These are phyloP conservation scores for Letharia columbiana DNA, from an alignment of 495 filamentous ascomycete genomes.

Conservation along the genomic window DNA sequence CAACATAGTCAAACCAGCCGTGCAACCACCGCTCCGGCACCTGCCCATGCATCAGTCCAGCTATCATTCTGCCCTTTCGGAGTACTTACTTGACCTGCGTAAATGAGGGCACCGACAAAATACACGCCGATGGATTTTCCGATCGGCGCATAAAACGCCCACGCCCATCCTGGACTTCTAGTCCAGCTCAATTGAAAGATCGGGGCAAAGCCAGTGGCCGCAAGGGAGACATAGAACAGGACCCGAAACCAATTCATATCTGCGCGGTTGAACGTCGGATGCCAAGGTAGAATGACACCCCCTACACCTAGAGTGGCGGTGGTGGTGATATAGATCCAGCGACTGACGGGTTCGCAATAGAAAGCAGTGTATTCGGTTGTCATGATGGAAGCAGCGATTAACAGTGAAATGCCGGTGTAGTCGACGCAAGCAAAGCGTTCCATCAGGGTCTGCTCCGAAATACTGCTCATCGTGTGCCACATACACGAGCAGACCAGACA, in stretches of 20 bases:
- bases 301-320: conserved; percentile 76
- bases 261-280: conserved; percentile 84
- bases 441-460: conserved; percentile 79
- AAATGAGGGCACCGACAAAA: conserved; percentile 71
- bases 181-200: conserved; percentile 71
- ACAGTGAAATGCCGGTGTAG: conserved; percentile 93
- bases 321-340: conserved; percentile 75
- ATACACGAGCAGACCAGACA: conserved; percentile 90
- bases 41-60: conserved; percentile 11
- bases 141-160: conserved; percentile 85
- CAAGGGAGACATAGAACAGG: conserved; percentile 81
- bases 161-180: conserved; percentile 63
- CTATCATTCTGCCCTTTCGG: neutral
- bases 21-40: conserved; percentile 89
- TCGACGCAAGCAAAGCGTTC: conserved; percentile 97
- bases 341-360: conserved; percentile 86
- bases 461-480: conserved; percentile 98
- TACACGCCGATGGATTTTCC: conserved; percentile 80
- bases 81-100: conserved; percentile 63
- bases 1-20: conserved; percentile 87
- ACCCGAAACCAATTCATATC: conserved; percentile 92
- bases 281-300: conserved; percentile 91
- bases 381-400: conserved; percentile 95
- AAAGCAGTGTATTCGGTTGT: conserved; percentile 98
- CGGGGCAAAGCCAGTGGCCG: conserved; percentile 84